These are phyloP conservation scores for Metarhizium guizhouense DNA, from an alignment of 2,329 filamentous ascomycete genomes.

Conservation along the genomic window DNA sequence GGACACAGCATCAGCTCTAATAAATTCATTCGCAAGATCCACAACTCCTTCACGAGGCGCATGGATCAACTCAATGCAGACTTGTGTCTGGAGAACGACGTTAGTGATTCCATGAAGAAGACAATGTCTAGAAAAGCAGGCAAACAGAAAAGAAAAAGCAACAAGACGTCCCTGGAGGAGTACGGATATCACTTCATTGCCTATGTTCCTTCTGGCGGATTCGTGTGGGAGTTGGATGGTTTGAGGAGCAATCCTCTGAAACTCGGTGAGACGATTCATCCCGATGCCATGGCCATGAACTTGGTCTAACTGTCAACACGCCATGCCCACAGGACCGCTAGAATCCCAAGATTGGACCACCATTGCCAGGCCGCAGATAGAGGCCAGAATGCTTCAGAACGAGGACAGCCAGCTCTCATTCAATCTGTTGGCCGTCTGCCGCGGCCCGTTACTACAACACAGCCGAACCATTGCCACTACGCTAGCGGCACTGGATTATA, in stretches of 20 bases:
- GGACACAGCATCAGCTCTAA: constrained; percentile 70
- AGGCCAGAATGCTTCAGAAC: constrained; percentile 57
- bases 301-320: not conserved
- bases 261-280: constrained; percentile 17
- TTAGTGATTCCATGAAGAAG: constrained; percentile 26
- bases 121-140: constrained; percentile 23
- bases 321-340: constrained; percentile 12
- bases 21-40: constrained; percentile 66
- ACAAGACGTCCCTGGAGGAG: constrained; percentile 44
- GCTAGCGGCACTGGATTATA: constrained; percentile 27
- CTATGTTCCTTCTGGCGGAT: constrained; percentile 66
- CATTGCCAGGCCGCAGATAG: constrained; percentile 55
- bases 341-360: constrained; percentile 51
- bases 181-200: constrained; percentile 80
- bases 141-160: constrained; percentile 29
- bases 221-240: constrained; percentile 85
- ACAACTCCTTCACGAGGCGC: constrained; percentile 79
- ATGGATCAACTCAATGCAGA: constrained; percentile 70
- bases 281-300: not conserved
- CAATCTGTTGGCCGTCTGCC: constrained; percentile 66
- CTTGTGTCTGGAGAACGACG: constrained; percentile 52
- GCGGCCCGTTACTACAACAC: constrained; percentile 49
- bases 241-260: constrained; percentile 58
- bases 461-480: constrained; percentile 35
- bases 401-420: constrained; percentile 61